Evolutionary conservation across 2,329 filamentous ascomycete species (phyloP).

Genomic region (Septoria petroselini): DNA sequence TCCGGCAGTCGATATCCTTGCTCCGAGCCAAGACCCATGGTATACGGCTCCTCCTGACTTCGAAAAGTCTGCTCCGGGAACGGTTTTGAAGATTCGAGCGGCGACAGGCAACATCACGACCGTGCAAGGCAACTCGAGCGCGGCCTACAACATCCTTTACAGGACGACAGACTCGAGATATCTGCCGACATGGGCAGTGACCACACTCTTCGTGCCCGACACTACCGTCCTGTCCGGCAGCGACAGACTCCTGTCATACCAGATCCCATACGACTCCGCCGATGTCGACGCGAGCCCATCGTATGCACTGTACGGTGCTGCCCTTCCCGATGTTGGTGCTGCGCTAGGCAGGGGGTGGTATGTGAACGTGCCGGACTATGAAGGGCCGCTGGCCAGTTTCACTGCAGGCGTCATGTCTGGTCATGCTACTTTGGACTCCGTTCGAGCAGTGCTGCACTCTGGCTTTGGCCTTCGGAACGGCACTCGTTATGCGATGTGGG

Average conservation of each 20-base stretch:
- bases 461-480: slow-evolving; percentile 26
- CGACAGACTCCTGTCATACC: slow-evolving; percentile 31
- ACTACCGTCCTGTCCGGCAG: slow-evolving; percentile 10
- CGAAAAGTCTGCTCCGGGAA: slow-evolving; percentile 34
- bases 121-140: slow-evolving; percentile 30
- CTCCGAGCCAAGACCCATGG: slow-evolving; percentile 41
- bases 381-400: slow-evolving; percentile 45
- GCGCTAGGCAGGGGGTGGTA: slow-evolving; percentile 48
- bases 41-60: slow-evolving; percentile 36
- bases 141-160: slow-evolving; percentile 34
- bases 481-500: slow-evolving; percentile 44
- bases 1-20: slow-evolving; percentile 23
- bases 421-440: slow-evolving; percentile 45
- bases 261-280: slow-evolving; percentile 40
- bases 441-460: slow-evolving; percentile 42
- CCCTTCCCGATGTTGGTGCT: slow-evolving; percentile 31
- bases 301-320: slow-evolving; percentile 37
- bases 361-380: slow-evolving; percentile 49
- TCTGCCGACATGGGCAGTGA: slow-evolving; percentile 31
- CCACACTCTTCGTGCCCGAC: slow-evolving; percentile 31
- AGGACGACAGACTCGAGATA: slow-evolving; percentile 31
- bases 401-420: slow-evolving; percentile 44
- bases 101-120: slow-evolving; percentile 34
- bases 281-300: slow-evolving; percentile 43
- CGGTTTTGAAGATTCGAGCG: slow-evolving; percentile 36